These are phyloP conservation scores for Taphrina wiesneri DNA, from an alignment of 1,139 yeast species.

Conservation along the genomic window DNA sequence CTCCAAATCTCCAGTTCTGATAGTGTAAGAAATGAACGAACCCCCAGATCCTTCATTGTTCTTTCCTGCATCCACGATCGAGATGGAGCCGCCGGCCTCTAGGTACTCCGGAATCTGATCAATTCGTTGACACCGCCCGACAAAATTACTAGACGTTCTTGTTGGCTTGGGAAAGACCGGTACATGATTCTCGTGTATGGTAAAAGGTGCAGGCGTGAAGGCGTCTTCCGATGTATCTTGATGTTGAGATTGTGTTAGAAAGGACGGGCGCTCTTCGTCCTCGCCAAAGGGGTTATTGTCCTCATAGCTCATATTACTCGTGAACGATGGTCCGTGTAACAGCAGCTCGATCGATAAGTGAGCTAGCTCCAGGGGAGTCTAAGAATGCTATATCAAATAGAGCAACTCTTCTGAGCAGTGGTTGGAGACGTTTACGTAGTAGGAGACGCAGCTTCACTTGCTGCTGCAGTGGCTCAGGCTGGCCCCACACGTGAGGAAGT, in stretches of 20 bases:
- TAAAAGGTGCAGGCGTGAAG: conserved; percentile 4
- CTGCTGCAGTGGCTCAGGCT: background rate
- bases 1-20: conserved; percentile 52
- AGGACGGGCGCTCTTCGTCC: conserved; percentile 33
- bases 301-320: conserved; percentile 41
- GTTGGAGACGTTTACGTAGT: background rate
- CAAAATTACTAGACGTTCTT: conserved; percentile 6
- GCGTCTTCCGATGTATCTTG: conserved; percentile 12
- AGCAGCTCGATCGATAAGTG: no score
- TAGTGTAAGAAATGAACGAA: conserved; percentile 78
- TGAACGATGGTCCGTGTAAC: no score
- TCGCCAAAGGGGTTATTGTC: conserved; percentile 52
- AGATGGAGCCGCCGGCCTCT: conserved; percentile 45
- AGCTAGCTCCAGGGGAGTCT: no score
- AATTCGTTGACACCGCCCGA: conserved; percentile 27
- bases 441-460: background rate
- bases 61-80: conserved; percentile 74
- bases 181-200: conserved; percentile 32
- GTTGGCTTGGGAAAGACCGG: conserved; percentile 24
- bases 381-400: no score
- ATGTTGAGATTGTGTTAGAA: conserved; percentile 10
- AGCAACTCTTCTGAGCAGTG: no score
- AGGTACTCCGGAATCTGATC: conserved; percentile 23
- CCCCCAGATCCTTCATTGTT: conserved; percentile 72
- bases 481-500: conserved; percentile 6